These are phyloP conservation scores for Dictyostelium capitatum DNA, from an alignment of 78 protist species.

Conservation along the genomic window DNA sequence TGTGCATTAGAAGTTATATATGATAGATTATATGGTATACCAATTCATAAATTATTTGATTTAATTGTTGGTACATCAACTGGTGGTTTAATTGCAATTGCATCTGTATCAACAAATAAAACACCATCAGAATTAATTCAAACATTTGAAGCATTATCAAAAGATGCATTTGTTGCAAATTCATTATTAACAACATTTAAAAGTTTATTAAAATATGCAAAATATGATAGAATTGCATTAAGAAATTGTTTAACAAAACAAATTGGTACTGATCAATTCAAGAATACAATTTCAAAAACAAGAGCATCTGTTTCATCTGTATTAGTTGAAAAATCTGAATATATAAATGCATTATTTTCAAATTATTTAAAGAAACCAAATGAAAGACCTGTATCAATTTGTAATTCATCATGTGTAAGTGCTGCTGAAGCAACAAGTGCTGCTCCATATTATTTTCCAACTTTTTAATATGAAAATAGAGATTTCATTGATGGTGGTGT, in stretches of 20 bases:
- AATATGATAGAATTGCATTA: too few relatives aligned
- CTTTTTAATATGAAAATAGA: neutral
- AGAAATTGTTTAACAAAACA: too few relatives aligned
- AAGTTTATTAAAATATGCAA: too few relatives aligned
- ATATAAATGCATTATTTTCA: neutral
- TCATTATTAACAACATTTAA: too few relatives aligned
- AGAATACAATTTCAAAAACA: neutral
- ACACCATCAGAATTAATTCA: neutral
- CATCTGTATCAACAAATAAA: neutral
- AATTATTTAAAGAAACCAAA: neutral
- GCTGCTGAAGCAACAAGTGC: neutral
- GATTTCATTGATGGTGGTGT: slow-evolving; percentile 15
- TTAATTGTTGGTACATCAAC: slow-evolving; percentile 27
- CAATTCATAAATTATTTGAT: neutral
- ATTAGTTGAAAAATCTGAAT: neutral
- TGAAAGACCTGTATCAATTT: neutral
- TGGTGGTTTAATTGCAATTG: neutral
- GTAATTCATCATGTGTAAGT: neutral
- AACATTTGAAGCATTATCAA: neutral
- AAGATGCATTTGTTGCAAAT: neutral
- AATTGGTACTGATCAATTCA: too few relatives aligned
- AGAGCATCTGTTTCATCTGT: neutral
- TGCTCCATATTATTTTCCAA: slow-evolving; percentile 4
- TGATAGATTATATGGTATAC: neutral
- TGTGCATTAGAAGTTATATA: neutral